Percentiles rank a stretch among this genome's conserved stretches.
Conservation (phyloP, 2,329 filamentous ascomycete genomes). For the Stromatinia cepivora region DNA sequence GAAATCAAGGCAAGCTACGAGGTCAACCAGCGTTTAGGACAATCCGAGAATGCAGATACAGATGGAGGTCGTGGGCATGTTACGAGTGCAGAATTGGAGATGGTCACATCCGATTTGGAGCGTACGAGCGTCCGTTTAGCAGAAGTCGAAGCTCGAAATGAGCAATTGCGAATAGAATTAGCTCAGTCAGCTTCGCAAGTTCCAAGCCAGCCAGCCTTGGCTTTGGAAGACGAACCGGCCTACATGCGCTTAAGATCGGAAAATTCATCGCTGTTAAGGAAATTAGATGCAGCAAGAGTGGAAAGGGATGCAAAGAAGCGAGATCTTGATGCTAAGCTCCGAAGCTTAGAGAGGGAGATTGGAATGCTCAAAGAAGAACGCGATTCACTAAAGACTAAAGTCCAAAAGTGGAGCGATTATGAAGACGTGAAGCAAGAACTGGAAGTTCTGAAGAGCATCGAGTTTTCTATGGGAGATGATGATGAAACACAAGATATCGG, state of each 20-base stretch:
- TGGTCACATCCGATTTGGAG: slow-evolving; percentile 88
- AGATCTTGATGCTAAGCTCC: slow-evolving; percentile 71
- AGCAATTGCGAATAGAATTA: slow-evolving; percentile 85
- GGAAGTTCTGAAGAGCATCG: slow-evolving; percentile 95
- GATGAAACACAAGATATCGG: slow-evolving; percentile 57
- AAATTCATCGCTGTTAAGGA: slow-evolving; percentile 87
- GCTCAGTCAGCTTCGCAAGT: slow-evolving; percentile 81
- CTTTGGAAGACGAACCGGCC: slow-evolving; percentile 83
- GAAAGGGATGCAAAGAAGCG: slow-evolving; percentile 82
- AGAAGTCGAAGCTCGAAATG: slow-evolving; percentile 90
- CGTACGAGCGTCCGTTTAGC: slow-evolving; percentile 82
- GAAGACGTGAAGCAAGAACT: slow-evolving; percentile 95
- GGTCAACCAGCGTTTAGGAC: slow-evolving; percentile 85
- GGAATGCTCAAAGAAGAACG: slow-evolving; percentile 75
- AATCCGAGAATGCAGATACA: slow-evolving; percentile 62
- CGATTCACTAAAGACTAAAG: slow-evolving; percentile 74
- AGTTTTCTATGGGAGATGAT: slow-evolving; percentile 89
- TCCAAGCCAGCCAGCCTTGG: slow-evolving; percentile 57
- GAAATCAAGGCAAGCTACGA: slow-evolving; percentile 98
- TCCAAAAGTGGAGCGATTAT: slow-evolving; percentile 90
- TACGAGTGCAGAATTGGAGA: slow-evolving; percentile 86
- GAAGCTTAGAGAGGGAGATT: slow-evolving; percentile 77
- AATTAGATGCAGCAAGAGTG: slow-evolving; percentile 78
- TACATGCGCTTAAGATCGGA: slow-evolving; percentile 89
- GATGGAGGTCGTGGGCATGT: slow-evolving; percentile 62